Percentiles rank a stretch among this genome's conserved stretches.
phyloP scores from a whole-genome alignment of 208 protist species.

The Trypanosoma melophagium region DNA sequence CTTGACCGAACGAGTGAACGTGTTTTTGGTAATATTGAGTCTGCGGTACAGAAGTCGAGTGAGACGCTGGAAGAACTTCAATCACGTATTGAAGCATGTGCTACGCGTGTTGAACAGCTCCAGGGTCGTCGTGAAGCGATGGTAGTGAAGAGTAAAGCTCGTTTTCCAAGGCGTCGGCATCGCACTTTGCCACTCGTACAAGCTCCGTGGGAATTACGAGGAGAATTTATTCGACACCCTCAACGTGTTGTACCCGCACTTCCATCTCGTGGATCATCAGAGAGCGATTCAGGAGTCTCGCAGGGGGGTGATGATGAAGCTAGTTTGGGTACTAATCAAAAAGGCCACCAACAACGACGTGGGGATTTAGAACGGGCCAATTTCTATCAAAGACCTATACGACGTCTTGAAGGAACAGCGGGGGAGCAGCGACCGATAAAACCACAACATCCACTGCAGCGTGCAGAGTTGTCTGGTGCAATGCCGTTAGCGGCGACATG shows the following conservation, averaged over 20 bases:
- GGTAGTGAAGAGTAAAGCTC: constrained; percentile 24
- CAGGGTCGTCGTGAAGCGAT: constrained; percentile 32
- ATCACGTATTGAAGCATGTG: constrained; percentile 22
- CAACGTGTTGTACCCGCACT: constrained; percentile 13
- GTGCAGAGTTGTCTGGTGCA: constrained; percentile 6
- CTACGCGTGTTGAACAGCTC: constrained; percentile 23
- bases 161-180: constrained; percentile 20
- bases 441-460: constrained; percentile 26
- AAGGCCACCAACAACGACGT: background rate
- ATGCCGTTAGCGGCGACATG: constrained; percentile 22
- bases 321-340: background rate
- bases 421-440: constrained; percentile 18
- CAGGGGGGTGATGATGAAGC: background rate
- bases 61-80: constrained; percentile 25
- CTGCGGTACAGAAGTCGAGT: constrained; percentile 14
- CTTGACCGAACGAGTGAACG: constrained; percentile 22
- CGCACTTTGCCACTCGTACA: constrained; percentile 12
- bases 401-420: constrained; percentile 14
- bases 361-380: background rate
- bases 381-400: constrained; percentile 23
- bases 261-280: background rate
- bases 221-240: background rate
- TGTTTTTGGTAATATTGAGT: constrained; percentile 35
- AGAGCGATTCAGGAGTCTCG: constrained; percentile 6
- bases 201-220: constrained; percentile 12